These are phyloP conservation scores for Paralagenidium karlingii DNA, from an alignment of 352 stramenopile genomes.

Conservation along the genomic window DNA sequence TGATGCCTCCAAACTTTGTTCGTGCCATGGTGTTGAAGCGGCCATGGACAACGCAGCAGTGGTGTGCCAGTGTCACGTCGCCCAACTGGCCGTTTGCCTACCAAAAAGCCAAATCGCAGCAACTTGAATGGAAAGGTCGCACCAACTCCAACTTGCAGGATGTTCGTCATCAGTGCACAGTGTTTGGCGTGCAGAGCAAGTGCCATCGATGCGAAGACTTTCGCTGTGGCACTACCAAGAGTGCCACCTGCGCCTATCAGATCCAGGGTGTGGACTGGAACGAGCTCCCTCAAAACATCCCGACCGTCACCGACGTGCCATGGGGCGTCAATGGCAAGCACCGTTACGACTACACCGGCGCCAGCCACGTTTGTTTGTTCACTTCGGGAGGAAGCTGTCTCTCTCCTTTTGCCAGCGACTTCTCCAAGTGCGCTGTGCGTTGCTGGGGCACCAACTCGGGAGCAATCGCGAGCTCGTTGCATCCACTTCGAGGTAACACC, in stretches of 20 bases:
- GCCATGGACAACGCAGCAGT: slow-evolving; percentile 75
- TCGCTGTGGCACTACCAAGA: slow-evolving; percentile 29
- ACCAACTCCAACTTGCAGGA: slow-evolving; percentile 85
- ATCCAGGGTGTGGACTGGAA: slow-evolving; percentile 83
- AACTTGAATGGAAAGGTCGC: slow-evolving; percentile 80
- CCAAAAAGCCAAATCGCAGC: slow-evolving; percentile 59
- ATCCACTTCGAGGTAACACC: slow-evolving; percentile 22
- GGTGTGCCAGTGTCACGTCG: slow-evolving; percentile 72
- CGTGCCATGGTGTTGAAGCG: slow-evolving; percentile 62
- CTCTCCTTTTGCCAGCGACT: slow-evolving; percentile 69
- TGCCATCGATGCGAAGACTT: slow-evolving; percentile 91
- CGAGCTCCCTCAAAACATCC: slow-evolving; percentile 77
- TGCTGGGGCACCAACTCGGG: slow-evolving; percentile 83
- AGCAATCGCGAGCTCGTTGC: slow-evolving; percentile 9
- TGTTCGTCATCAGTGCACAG: slow-evolving; percentile 83
- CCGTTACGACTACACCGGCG: slow-evolving; percentile 87
- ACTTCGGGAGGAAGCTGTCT: slow-evolving; percentile 76
- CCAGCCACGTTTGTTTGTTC: slow-evolving; percentile 83
- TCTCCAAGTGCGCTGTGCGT: slow-evolving; percentile 75
- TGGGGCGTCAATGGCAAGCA: slow-evolving; percentile 85
- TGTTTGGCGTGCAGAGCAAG: slow-evolving; percentile 85
- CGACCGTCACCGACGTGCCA: slow-evolving; percentile 85
- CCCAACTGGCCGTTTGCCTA: slow-evolving; percentile 92
- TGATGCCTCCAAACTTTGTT: neutral
- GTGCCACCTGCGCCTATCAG: slow-evolving; percentile 77